Evolutionary conservation across 2,329 filamentous ascomycete species (phyloP).

Genomic region (Aspergillus fumigatus): DNA sequence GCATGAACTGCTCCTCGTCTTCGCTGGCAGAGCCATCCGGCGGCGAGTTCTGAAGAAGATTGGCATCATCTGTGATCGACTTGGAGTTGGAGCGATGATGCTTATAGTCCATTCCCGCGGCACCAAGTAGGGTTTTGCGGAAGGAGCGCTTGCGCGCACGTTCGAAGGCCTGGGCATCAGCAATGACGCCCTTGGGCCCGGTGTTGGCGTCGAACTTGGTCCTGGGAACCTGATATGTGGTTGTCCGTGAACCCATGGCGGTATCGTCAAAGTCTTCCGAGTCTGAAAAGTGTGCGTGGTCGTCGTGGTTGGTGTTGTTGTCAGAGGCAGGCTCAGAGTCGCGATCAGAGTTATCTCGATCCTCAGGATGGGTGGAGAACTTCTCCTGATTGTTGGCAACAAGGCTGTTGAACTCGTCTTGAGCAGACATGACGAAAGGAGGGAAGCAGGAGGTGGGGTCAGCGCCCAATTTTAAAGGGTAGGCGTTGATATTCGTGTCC

Average conservation of each 20-base stretch:
- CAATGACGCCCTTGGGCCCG: slow-evolving; percentile 49
- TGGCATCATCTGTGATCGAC: slow-evolving; percentile 18
- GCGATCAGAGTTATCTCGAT: slow-evolving; percentile 30
- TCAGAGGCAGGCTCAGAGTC: slow-evolving; percentile 24
- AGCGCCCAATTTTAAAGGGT: slow-evolving; percentile 3
- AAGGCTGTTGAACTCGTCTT: slow-evolving; percentile 45
- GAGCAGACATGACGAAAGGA: slow-evolving; percentile 38
- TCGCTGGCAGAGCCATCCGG: slow-evolving; percentile 40
- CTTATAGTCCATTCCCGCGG: slow-evolving; percentile 29
- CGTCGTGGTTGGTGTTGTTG: slow-evolving; percentile 18
- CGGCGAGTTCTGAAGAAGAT: slow-evolving; percentile 20
- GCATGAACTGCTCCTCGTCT: slow-evolving; percentile 76
- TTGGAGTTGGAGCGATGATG: slow-evolving; percentile 15
- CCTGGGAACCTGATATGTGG: slow-evolving; percentile 41
- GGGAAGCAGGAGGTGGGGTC: slow-evolving; percentile 1
- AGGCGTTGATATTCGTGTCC: background rate
- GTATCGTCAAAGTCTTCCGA: slow-evolving; percentile 26
- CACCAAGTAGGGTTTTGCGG: slow-evolving; percentile 39
- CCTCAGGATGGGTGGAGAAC: slow-evolving; percentile 40
- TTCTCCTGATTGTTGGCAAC: slow-evolving; percentile 35
- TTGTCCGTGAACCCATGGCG: slow-evolving; percentile 33
- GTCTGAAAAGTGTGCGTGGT: slow-evolving; percentile 31
- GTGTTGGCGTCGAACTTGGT: slow-evolving; percentile 47
- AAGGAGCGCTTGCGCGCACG: slow-evolving; percentile 46
- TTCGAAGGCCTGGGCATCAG: slow-evolving; percentile 47